Base-by-base conservation (phyloP, 768 basidiomycete species). In the Leccinum uliginosum region DNA sequence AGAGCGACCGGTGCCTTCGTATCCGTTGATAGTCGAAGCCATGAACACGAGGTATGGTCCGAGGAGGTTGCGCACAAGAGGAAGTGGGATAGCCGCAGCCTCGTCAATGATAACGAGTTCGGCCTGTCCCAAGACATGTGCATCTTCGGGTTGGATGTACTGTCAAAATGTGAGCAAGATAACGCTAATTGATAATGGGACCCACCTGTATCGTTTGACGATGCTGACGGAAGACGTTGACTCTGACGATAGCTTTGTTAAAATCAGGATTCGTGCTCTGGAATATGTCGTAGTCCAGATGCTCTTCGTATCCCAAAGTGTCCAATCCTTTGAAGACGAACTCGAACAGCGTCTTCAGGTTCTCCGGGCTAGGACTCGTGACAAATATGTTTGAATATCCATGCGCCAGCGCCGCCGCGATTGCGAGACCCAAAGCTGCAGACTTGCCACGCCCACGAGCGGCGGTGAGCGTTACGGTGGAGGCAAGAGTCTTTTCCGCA, bases 21-120 rank as follows among this genome's bases (percentile, higher is more conserved):
- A 99, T 40, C 97, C 97, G 70, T 98, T 98, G 75, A 99, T 94
- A 1, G 97, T 99, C n/a, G 94, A 97, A 1, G 97, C 92, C 80
- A 98, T 87, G 79, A 98, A 98, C 51, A 98, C 94, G 34, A 98
- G 89, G 74, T 98, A 98, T 1, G 88, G 89, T 0, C 97, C 97
- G 54, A 99, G 85, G 60, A 99, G 89, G 64, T 93, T 92, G 55
- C 90, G 86, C 17, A 99, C 96, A 34, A 99, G 86, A 2, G 96
- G 94, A 17, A 98, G 83, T 1, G 97, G 97, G 53, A 98, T 98
- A 19, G 97, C 97, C 9, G 97, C 97, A 7, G 96, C 96, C 73
- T 99, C 97, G 65, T 99, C 97, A 61, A 99, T 96, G 65, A 99
- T 89, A 61, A 99, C 87, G 7, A 99, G 82, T 65, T 99, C 97